Conservation (phyloP, 139 green algal species). For the Yamagishiella unicocca region DNA sequence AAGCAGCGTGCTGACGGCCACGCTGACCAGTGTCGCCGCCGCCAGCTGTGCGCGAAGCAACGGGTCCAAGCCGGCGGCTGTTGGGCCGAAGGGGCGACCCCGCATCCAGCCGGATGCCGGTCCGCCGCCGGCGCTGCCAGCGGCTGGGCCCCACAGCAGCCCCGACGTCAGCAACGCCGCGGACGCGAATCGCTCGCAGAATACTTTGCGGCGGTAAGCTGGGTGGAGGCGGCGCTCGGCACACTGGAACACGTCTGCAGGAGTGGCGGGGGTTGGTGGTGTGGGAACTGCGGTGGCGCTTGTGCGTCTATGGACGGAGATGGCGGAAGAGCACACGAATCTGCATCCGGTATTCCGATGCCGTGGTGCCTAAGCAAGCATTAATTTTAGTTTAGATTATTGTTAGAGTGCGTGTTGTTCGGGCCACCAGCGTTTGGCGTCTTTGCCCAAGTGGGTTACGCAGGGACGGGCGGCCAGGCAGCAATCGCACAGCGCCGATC, state of each 20-base stretch:
- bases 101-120: no score
- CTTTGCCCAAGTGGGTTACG: no score
- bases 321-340: no score
- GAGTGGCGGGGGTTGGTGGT: neutral
- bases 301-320: no score
- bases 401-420: no score
- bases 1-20: neutral
- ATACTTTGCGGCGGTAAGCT: neutral
- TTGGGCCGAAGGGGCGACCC: neutral
- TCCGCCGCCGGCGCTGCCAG: neutral
- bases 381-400: no score
- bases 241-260: slow-evolving; percentile 15
- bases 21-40: neutral
- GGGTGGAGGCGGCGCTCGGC: neutral
- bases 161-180: neutral
- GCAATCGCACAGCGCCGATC: no score
- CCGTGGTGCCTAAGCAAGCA: no score
- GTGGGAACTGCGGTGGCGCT: neutral
- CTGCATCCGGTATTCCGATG: no score
- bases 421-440: no score
- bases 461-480: no score
- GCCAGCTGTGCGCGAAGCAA: neutral
- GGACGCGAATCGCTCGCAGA: neutral
- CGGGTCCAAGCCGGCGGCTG: neutral
- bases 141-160: neutral